phyloP scores from a whole-genome alignment of 768 basidiomycete genomes.

The Mycena olivaceomarginata region DNA sequence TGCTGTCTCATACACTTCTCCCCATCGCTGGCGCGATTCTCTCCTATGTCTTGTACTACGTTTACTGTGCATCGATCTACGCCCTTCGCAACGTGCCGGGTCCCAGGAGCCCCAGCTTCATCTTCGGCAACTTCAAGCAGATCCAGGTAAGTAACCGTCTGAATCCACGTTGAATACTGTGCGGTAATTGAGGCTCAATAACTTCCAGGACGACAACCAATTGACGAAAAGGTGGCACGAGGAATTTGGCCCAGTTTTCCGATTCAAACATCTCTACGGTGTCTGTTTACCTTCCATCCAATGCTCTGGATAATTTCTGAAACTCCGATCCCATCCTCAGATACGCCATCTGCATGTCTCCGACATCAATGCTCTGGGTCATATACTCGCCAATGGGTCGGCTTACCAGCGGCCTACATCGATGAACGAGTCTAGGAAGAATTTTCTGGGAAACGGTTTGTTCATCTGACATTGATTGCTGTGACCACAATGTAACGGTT shows the following conservation, averaged over 20 bases:
- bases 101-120: slow-evolving; percentile 52
- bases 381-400: not conserved
- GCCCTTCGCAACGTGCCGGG: slow-evolving; percentile 57
- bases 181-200: not conserved
- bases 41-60: slow-evolving; percentile 42
- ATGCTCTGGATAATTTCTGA: not conserved
- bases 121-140: slow-evolving; percentile 56
- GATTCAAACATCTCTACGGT: not conserved
- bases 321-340: not conserved
- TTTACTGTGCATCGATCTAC: slow-evolving; percentile 43
- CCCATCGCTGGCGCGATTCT: slow-evolving; percentile 16
- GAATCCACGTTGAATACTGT: not conserved
- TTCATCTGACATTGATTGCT: not conserved
- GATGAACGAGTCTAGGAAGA: not conserved
- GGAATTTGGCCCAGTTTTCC: not conserved
- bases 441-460: not conserved
- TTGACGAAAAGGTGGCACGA: not conserved
- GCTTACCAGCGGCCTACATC: not conserved
- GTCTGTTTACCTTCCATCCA: not conserved
- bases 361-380: not conserved
- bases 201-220: not conserved
- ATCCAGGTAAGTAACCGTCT: slow-evolving; percentile 40
- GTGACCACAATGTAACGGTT: not conserved
- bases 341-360: not conserved
- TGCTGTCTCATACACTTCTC: slow-evolving; percentile 27